These are phyloP conservation scores for Pneumocystis carinii DNA, from an alignment of 1,139 yeast species.

Conservation along the genomic window DNA sequence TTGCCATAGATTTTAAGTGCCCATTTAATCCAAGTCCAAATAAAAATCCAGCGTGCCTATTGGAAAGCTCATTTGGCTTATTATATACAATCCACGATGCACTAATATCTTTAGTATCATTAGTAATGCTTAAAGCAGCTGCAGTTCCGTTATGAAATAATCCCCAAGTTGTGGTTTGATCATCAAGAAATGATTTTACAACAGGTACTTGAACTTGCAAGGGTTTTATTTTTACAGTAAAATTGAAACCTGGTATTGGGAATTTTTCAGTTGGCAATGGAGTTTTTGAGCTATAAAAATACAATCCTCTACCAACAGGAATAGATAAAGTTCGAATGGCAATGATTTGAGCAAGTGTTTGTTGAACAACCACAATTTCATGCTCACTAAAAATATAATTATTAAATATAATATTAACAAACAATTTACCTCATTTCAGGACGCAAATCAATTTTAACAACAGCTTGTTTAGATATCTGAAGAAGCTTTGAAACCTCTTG, in stretches of 20 bases:
- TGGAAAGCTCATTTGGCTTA: conserved; percentile 51
- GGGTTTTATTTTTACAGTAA: conserved; percentile 53
- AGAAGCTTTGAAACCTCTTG: conserved; percentile 58
- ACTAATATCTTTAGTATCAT: conserved; percentile 52
- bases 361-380: conserved; percentile 42
- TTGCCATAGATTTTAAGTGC: conserved; percentile 67
- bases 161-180: conserved; percentile 58
- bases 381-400: conserved; percentile 37
- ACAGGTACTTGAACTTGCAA: conserved; percentile 48
- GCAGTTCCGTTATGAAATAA: conserved; percentile 86
- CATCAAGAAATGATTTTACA: conserved; percentile 40
- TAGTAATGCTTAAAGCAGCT: conserved; percentile 65
- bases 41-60: conserved; percentile 92
- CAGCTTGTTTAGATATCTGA: conserved; percentile 45
- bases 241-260: conserved; percentile 62
- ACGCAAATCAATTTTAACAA: conserved; percentile 27
- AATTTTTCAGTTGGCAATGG: conserved; percentile 79
- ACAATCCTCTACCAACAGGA: conserved; percentile 66
- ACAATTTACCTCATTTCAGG: conserved; percentile 6
- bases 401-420: conserved; percentile 22
- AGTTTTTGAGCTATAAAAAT: conserved; percentile 50
- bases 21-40: conserved; percentile 87
- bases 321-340: conserved; percentile 61
- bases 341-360: conserved; percentile 47
- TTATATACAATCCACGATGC: conserved; percentile 91